phyloP scores from a whole-genome alignment of 2,329 filamentous ascomycete genomes.

The Ophiocordyceps robertsii region DNA sequence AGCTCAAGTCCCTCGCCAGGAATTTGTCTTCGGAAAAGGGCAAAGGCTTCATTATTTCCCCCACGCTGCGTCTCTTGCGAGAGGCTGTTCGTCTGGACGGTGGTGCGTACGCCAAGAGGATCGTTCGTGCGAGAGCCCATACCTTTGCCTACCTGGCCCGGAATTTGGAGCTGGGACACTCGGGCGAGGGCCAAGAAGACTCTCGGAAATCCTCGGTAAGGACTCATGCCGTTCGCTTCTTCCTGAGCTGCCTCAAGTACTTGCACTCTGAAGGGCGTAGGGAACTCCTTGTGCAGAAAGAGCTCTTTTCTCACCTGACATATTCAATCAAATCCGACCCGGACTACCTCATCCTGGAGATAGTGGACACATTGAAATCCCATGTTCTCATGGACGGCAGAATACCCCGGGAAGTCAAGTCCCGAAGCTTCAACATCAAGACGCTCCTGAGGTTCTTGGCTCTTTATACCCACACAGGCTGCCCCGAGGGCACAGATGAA shows the following conservation, averaged over 20 bases:
- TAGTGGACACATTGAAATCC: constrained; percentile 56
- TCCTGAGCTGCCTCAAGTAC: constrained; percentile 67
- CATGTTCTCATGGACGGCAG: constrained; percentile 63
- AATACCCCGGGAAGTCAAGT: constrained; percentile 62
- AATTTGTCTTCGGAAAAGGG: constrained; percentile 68
- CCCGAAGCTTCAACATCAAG: constrained; percentile 59
- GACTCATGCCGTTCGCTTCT: constrained; percentile 69
- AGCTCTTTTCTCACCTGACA: constrained; percentile 72
- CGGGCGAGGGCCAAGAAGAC: constrained; percentile 46
- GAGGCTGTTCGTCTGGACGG: constrained; percentile 82
- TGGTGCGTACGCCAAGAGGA: constrained; percentile 60
- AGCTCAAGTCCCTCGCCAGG: constrained; percentile 67
- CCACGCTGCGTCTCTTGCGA: constrained; percentile 70
- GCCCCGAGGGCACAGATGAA: constrained; percentile 24
- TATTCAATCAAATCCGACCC: constrained; percentile 69
- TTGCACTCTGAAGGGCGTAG: constrained; percentile 65
- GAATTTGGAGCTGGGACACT: constrained; percentile 60
- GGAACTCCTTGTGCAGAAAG: constrained; percentile 67
- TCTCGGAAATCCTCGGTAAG: constrained; percentile 62
- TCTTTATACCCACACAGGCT: constrained; percentile 51
- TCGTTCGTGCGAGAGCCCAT: constrained; percentile 66
- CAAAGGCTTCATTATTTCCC: constrained; percentile 81
- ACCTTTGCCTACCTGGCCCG: constrained; percentile 70
- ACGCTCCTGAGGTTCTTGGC: constrained; percentile 59
- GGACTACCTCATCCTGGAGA: constrained; percentile 59